Evolutionary conservation across 306 rosid species (phyloP).

Genomic region (Dalbergia cultrata): DNA sequence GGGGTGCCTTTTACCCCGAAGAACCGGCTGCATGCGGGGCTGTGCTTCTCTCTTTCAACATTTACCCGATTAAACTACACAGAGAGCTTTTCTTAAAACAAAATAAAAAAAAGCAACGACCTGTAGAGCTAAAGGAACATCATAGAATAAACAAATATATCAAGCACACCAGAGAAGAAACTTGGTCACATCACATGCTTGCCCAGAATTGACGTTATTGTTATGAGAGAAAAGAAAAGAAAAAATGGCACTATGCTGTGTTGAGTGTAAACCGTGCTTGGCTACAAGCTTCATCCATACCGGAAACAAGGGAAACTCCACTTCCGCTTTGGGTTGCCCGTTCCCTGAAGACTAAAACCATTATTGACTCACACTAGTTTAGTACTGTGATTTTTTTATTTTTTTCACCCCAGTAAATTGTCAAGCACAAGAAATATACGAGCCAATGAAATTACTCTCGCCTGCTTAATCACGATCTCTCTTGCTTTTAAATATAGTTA

Average conservation of each 20-base stretch:
- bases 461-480: too few relatives aligned
- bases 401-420: neutral
- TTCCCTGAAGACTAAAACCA: neutral
- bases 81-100: neutral
- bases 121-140: constrained; percentile 32
- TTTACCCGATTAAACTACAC: constrained; percentile 38
- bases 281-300: constrained; percentile 3
- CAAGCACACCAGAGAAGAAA: constrained; percentile 33
- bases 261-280: constrained; percentile 29
- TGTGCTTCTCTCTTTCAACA: constrained; percentile 30
- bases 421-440: constrained; percentile 31
- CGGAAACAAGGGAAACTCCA: neutral
- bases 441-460: constrained; percentile 32
- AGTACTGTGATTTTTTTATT: neutral
- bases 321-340: neutral
- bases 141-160: constrained; percentile 15
- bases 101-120: constrained; percentile 39
- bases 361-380: constrained; percentile 9
- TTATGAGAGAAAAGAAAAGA: neutral
- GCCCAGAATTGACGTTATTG: constrained; percentile 42
- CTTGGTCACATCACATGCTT: constrained; percentile 46
- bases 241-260: constrained; percentile 15
- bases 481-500: too few relatives aligned
- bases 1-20: constrained; percentile 45
- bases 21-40: constrained; percentile 43